Evolutionary conservation across 1,139 yeast species (phyloP).

Genomic region (Taphrina sp.): DNA sequence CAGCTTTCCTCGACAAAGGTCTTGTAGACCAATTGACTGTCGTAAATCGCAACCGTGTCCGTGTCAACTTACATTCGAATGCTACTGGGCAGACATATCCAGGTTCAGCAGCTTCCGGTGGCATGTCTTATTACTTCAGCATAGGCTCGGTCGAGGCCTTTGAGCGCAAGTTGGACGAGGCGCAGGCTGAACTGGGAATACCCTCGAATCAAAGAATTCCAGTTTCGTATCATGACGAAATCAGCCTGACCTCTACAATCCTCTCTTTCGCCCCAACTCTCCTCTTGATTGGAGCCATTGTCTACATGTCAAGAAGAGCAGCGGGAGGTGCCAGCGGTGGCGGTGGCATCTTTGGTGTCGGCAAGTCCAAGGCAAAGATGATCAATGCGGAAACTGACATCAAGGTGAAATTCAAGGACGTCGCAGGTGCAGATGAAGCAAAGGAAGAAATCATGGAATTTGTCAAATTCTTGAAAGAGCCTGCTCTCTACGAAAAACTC

Average conservation of each 20-base stretch:
- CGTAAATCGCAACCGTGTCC: conserved; percentile 73
- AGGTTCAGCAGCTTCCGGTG: conserved; percentile 36
- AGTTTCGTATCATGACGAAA: conserved; percentile 71
- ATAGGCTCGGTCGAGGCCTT: conserved; percentile 92
- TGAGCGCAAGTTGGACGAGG: conserved; percentile 74
- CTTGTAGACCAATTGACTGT: conserved; percentile 73
- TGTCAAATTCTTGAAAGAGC: conserved; percentile 86
- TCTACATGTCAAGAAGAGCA: conserved; percentile 61
- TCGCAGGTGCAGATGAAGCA: conserved; percentile 98
- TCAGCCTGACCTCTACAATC: conserved; percentile 60
- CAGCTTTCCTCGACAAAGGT: conserved; percentile 78
- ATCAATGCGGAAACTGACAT: conserved; percentile 91
- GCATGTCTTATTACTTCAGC: conserved; percentile 56
- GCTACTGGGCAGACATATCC: conserved; percentile 46
- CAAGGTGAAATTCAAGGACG: conserved; percentile 84
- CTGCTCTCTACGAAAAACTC: conserved; percentile 78
- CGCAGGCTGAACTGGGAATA: conserved; percentile 67
- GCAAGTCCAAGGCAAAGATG: conserved; percentile 59
- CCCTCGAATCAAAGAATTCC: conserved; percentile 71
- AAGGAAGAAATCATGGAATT: conserved; percentile 97
- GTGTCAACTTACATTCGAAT: conserved; percentile 66
- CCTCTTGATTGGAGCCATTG: conserved; percentile 78
- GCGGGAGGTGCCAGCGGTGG: conserved; percentile 56
- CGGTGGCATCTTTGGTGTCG: conserved; percentile 55
- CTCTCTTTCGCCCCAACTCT: conserved; percentile 81